phyloP scores from a whole-genome alignment of 208 protist genomes.

The Trypanosoma scelopori region DNA sequence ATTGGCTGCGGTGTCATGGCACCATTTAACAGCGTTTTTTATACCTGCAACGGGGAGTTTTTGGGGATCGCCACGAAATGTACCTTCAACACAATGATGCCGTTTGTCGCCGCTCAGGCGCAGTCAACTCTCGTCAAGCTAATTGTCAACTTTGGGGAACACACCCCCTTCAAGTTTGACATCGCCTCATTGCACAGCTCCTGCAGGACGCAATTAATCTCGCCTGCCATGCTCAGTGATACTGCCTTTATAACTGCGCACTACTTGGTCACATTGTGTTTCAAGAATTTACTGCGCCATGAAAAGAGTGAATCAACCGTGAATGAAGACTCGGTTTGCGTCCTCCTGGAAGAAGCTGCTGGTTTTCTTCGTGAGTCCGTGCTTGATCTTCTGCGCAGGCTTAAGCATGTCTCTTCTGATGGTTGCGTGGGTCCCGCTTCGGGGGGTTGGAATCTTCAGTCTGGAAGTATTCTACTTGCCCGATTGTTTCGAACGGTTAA shows the following conservation, averaged over 20 bases:
- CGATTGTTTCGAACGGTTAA: constrained; percentile 72
- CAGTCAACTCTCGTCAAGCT: constrained; percentile 65
- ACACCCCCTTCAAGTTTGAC: constrained; percentile 83
- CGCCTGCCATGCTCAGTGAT: constrained; percentile 54
- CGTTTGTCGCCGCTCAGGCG: constrained; percentile 64
- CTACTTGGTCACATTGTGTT: constrained; percentile 79
- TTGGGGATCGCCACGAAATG: constrained; percentile 69
- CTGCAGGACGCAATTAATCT: constrained; percentile 50
- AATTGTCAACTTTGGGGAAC: constrained; percentile 87
- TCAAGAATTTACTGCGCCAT: constrained; percentile 43
- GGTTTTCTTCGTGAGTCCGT: constrained; percentile 58
- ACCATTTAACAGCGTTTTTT: constrained; percentile 81
- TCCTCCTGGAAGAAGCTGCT: constrained; percentile 63
- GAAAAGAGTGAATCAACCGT: constrained; percentile 23
- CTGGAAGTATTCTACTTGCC: constrained; percentile 36
- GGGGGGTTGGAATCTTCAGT: neutral
- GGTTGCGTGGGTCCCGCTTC: neutral
- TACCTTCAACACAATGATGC: constrained; percentile 50
- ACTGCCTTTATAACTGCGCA: constrained; percentile 63
- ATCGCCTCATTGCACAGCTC: constrained; percentile 73
- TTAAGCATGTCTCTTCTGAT: constrained; percentile 8
- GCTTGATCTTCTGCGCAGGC: constrained; percentile 34
- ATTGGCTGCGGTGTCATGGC: constrained; percentile 84
- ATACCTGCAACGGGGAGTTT: constrained; percentile 85
- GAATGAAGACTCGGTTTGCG: constrained; percentile 63